phyloP scores from a whole-genome alignment of 2,329 filamentous ascomycete species.

The Fusarium praegraminearum region DNA sequence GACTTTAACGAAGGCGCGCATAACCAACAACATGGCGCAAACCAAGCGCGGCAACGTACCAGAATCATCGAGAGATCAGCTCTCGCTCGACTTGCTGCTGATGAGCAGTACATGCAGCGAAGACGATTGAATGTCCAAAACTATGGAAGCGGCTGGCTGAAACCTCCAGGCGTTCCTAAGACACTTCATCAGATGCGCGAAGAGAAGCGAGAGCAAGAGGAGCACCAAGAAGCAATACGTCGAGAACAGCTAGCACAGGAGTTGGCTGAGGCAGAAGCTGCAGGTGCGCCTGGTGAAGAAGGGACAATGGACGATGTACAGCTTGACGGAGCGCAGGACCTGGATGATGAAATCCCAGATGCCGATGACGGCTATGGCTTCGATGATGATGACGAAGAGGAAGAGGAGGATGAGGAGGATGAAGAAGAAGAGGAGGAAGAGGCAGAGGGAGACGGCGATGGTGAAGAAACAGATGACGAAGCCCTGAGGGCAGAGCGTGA shows the following conservation, averaged over 20 bases:
- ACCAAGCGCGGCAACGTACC: constrained; percentile 55
- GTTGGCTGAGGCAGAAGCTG: constrained; percentile 74
- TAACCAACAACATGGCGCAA: constrained; percentile 49
- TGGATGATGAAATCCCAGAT: constrained; percentile 81
- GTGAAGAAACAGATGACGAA: constrained; percentile 56
- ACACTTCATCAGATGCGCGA: constrained; percentile 91
- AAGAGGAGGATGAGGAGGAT: constrained; percentile 58
- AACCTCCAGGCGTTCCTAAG: constrained; percentile 87
- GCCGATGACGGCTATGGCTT: constrained; percentile 68
- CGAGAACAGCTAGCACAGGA: constrained; percentile 79
- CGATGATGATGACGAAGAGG: constrained; percentile 57
- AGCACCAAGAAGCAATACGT: constrained; percentile 80
- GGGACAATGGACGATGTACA: constrained; percentile 68
- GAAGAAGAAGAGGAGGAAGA: constrained; percentile 61
- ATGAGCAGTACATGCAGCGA: constrained; percentile 81
- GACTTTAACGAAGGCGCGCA: constrained; percentile 47
- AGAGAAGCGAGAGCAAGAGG: constrained; percentile 88
- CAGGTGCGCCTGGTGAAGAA: constrained; percentile 56
- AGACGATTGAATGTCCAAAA: constrained; percentile 86
- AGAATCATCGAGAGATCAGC: constrained; percentile 68
- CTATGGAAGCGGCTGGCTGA: constrained; percentile 91
- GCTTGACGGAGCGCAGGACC: constrained; percentile 67
- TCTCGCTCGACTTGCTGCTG: constrained; percentile 76
- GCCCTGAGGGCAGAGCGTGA: constrained; percentile 58
- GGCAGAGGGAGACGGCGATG: constrained; percentile 55